Percentiles rank a stretch among this genome's conserved stretches.
Conservation (phyloP, 768 basidiomycete genomes). For the Atractiella rhizophila region DNA sequence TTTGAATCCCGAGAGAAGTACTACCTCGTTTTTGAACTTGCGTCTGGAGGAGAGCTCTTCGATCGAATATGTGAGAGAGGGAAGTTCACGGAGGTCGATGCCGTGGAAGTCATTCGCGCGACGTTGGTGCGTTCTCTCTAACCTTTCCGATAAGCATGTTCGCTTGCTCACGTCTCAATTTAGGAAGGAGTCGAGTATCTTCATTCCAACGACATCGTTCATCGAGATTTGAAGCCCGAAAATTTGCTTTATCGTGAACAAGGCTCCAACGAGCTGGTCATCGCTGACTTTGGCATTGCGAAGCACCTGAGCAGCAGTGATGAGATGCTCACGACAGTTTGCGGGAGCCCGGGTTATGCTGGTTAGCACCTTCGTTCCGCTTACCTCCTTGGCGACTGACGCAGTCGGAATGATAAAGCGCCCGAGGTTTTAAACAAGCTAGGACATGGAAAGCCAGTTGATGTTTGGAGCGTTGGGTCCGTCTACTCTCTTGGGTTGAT, state of each 20-base stretch:
- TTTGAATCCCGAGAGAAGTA: constrained; percentile 86
- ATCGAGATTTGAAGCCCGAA: constrained; percentile 94
- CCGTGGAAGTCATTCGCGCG: constrained; percentile 36
- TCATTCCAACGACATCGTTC: constrained; percentile 77
- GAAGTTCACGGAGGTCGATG: constrained; percentile 82
- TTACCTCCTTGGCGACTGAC: not conserved
- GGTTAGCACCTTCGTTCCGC: constrained; percentile 2
- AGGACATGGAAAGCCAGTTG: constrained; percentile 80
- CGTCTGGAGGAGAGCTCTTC: constrained; percentile 81
- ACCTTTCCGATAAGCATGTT: not conserved
- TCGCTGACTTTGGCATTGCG: constrained; percentile 82
- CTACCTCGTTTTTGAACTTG: constrained; percentile 46
- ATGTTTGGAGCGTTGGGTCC: constrained; percentile 79
- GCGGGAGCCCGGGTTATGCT: constrained; percentile 17
- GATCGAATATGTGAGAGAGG: constrained; percentile 60
- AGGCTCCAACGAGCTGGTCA: constrained; percentile 36
- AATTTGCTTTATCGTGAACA: constrained; percentile 33
- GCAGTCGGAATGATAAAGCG: constrained; percentile 58
- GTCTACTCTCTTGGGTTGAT: constrained; percentile 15
- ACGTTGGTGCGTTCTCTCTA: constrained; percentile 7
- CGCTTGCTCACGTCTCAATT: not conserved
- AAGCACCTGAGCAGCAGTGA: constrained; percentile 19
- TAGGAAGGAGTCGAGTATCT: constrained; percentile 50
- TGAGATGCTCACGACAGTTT: constrained; percentile 18
- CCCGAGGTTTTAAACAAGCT: constrained; percentile 31